A percentile compares a stretch with the other conserved stretches of the same genome.
These are phyloP conservation scores for Lindgomyces ingoldianus DNA, from an alignment of 495 filamentous ascomycete genomes.

Conservation along the genomic window DNA sequence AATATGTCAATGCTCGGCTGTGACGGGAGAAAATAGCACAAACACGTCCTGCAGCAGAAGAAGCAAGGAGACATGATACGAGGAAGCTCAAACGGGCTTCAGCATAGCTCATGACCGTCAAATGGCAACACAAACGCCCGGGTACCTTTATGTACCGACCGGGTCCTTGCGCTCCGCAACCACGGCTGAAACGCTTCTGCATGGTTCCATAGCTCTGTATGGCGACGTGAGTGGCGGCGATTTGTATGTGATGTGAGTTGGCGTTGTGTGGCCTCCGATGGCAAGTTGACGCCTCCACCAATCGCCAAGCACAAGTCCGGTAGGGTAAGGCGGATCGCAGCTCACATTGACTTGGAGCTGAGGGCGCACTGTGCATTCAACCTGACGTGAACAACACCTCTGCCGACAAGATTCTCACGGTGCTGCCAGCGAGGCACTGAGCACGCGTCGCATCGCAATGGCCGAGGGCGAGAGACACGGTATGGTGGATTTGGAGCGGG, in stretches of 20 bases:
- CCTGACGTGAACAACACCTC: constrained; percentile 1
- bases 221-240: background rate
- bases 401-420: no score
- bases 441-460: constrained; percentile 32
- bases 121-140: background rate
- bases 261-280: background rate
- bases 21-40: background rate
- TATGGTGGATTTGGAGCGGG: constrained; percentile 73
- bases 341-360: no score
- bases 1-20: background rate
- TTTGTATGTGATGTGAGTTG: background rate
- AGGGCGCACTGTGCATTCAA: no score
- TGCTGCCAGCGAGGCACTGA: background rate
- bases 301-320: no score
- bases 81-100: no score
- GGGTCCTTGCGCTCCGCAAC: background rate
- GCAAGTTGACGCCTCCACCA: background rate
- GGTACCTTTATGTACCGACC: background rate
- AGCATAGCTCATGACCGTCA: background rate
- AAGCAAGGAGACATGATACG: no score
- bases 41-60: background rate
- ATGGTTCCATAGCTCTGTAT: background rate
- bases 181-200: background rate
- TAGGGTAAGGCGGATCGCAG: no score
- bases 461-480: constrained; percentile 41